Evolutionary conservation across 148 eudicot genomes (phyloP), one percentile per base, ranked within the genome.

Genomic region (Suaeda aralocaspica): DNA sequence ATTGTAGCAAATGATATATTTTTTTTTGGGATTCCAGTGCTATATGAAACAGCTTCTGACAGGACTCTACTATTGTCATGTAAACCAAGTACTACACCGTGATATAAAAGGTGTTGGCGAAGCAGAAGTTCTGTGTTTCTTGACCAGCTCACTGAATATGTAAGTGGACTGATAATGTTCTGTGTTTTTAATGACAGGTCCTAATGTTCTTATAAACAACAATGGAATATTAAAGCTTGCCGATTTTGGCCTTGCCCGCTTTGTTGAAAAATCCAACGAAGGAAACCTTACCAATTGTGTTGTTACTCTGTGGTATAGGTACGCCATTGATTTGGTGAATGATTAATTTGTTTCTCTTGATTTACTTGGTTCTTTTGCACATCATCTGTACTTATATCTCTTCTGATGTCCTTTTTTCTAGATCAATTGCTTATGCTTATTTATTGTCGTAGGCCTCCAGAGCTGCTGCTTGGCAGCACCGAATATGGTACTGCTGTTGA

Each of bases 401-500:
- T 28, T 71, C 8, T 41, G 4, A 24, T 9, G 30, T 24, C 14
- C 28, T 34, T 13, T 30, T 24, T 18, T 41, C 15, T 50, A 53
- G 59, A 36, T 49, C 2, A 0, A 21, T 31, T 49, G 60, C 22
- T 65, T 16, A 42, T 56, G 58, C 13, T 58, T 52, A 0, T 62
- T 65, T 22, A 77, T 66, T 79, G 60, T 64, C 52, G 26, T 79
- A 92, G 98, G 83, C 96, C 98, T 73, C 98, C 98, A n/a, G 98
- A 92, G 69, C 72, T 92, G 87, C 82, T 92, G 53, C 93, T 92
- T 75, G 98, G 98, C 42, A 81, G 91, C 70, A 92, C 96, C n/a
- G 85, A 85, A 78, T 92, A 92, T 83, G 98, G 98, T 59, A 93
- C 96, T 60, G 93, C 98, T 74, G 98, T 92, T 75, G 98, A 92